These are phyloP conservation scores for Micromonas pusilla DNA, from an alignment of 139 green algal species.

Conservation along the genomic window DNA sequence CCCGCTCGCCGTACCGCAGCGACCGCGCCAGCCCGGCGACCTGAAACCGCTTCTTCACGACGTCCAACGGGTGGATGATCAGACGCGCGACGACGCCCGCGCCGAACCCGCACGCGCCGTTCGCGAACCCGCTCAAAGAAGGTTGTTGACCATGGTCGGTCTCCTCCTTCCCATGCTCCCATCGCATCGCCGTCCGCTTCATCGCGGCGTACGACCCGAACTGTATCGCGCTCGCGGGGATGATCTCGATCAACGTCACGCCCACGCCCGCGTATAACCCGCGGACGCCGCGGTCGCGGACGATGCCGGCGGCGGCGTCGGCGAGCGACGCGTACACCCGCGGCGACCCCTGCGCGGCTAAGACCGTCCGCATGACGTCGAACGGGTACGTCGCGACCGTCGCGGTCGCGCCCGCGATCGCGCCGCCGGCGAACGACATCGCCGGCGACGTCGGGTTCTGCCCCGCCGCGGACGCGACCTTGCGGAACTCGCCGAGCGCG, in stretches of 20 bases:
- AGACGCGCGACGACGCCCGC: constrained; percentile 82
- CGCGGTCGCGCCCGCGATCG: constrained; percentile 73
- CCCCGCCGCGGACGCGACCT: background rate
- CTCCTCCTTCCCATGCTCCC: background rate
- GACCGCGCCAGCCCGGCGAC: constrained; percentile 49
- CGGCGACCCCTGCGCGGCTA: constrained; percentile 92
- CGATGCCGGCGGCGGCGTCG: constrained; percentile 36
- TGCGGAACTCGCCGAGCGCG: constrained; percentile 63
- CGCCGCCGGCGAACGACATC: constrained; percentile 66
- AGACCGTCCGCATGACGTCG: constrained; percentile 90
- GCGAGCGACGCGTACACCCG: constrained; percentile 45
- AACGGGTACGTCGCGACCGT: constrained; percentile 95
- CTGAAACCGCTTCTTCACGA: constrained; percentile 97
- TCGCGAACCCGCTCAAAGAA: constrained; percentile 12
- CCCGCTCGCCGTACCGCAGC: constrained; percentile 59
- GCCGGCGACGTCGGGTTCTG: background rate
- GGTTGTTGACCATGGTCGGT: background rate
- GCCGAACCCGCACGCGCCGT: constrained; percentile 63
- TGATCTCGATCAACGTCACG: constrained; percentile 88
- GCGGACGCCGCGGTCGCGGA: constrained; percentile 41
- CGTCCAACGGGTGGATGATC: constrained; percentile 83
- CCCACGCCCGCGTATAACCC: constrained; percentile 79
- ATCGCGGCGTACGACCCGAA: constrained; percentile 93
- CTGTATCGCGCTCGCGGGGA: constrained; percentile 93
- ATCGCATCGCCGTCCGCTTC: constrained; percentile 36